A percentile compares a stretch with the other conserved stretches of the same genome.
phyloP scores from a whole-genome alignment of 2,329 filamentous ascomycete genomes.

The Exophiala bonariae region DNA sequence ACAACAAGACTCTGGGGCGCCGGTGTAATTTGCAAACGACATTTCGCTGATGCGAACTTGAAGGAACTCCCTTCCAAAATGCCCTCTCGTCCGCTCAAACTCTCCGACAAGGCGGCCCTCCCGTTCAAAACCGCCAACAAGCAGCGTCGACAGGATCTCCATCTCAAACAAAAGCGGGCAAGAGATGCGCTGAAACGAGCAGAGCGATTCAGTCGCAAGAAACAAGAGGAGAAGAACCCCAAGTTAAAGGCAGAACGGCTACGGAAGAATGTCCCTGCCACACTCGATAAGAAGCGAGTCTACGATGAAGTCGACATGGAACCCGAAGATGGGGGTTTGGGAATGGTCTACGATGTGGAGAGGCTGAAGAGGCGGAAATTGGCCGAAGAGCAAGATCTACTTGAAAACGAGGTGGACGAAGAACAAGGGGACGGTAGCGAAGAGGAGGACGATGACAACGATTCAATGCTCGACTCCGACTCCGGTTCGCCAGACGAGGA shows the following conservation, averaged over 20 bases:
- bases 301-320: constrained; percentile 75
- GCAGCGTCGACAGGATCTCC: constrained; percentile 72
- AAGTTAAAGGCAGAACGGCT: constrained; percentile 71
- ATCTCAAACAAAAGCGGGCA: constrained; percentile 76
- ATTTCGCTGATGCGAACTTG: too few relatives aligned
- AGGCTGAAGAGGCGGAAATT: constrained; percentile 49
- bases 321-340: constrained; percentile 45
- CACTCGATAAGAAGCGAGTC: constrained; percentile 82
- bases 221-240: constrained; percentile 83
- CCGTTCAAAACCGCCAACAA: constrained; percentile 69
- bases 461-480: constrained; percentile 74
- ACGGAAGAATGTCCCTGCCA: constrained; percentile 74
- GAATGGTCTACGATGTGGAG: constrained; percentile 49
- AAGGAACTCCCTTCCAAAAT: constrained; percentile 35
- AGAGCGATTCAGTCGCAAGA: constrained; percentile 73
- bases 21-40: too few relatives aligned
- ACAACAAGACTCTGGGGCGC: too few relatives aligned
- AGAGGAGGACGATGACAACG: constrained; percentile 53
- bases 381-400: constrained; percentile 44
- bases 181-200: constrained; percentile 74
- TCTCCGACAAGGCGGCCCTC: constrained; percentile 39
- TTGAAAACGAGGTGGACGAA: constrained; percentile 47
- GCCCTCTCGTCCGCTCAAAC: constrained; percentile 38
- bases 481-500: constrained; percentile 30
- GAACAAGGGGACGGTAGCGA: constrained; percentile 37